Conservation (phyloP, 2,329 filamentous ascomycete species). For the Trichoderma polysporum region DNA sequence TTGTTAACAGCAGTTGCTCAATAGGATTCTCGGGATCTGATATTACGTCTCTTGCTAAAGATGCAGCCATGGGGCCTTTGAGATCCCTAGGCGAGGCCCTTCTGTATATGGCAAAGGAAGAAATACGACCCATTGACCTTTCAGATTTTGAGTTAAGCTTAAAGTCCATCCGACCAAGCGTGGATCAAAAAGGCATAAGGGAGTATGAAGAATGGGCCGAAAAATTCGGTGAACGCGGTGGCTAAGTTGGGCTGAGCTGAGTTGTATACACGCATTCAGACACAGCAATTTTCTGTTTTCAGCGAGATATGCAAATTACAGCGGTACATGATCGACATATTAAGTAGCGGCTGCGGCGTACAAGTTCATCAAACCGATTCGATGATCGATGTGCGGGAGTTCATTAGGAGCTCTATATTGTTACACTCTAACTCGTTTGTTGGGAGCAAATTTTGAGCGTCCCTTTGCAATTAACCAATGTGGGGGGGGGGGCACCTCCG, state of each 20-base stretch:
- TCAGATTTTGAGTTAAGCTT: slow-evolving; percentile 83
- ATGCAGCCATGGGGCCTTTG: slow-evolving; percentile 95
- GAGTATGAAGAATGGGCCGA: slow-evolving; percentile 92
- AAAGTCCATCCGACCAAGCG: slow-evolving; percentile 81
- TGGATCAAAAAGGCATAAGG: slow-evolving; percentile 79
- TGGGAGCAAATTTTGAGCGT: neutral
- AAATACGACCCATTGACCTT: slow-evolving; percentile 84
- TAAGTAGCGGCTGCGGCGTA: neutral
- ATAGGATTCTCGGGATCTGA: slow-evolving; percentile 96
- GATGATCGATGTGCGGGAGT: neutral
- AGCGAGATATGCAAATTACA: neutral
- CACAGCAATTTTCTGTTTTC: neutral
- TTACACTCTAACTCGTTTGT: neutral
- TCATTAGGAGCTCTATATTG: slow-evolving; percentile 1
- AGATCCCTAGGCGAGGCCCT: slow-evolving; percentile 86
- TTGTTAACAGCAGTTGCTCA: neutral
- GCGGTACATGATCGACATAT: neutral
- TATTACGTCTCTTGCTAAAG: slow-evolving; percentile 94
- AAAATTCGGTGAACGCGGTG: slow-evolving; percentile 89
- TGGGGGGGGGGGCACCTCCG: neutral
- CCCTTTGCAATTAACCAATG: neutral
- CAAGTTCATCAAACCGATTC: neutral
- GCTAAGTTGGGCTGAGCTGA: slow-evolving; percentile 44
- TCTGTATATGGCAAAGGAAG: slow-evolving; percentile 87
- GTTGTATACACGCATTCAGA: neutral